phyloP scores from a whole-genome alignment of 148 eudicot genomes.

The Camellia lanceoleosa region DNA sequence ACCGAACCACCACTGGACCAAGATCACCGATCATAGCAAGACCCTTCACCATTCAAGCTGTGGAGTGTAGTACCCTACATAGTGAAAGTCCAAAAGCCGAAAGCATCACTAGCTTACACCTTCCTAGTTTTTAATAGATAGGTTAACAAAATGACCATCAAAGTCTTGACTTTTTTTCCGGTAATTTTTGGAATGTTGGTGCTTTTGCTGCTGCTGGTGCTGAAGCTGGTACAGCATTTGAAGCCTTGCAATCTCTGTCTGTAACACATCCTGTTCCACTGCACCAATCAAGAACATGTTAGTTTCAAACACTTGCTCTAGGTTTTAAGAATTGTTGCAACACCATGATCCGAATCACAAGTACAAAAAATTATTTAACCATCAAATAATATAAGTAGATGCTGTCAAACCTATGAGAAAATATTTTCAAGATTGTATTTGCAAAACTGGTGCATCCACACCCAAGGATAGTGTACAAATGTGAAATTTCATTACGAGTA shows the following conservation, averaged over 20 bases:
- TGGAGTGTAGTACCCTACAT: not conserved
- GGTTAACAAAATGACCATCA: not conserved
- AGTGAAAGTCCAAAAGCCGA: too few relatives aligned
- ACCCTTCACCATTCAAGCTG: not conserved
- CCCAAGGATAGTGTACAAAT: not conserved
- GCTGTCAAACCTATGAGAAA: not conserved
- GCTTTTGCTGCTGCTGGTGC: slow-evolving; percentile 28
- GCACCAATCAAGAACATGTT: slow-evolving; percentile 11
- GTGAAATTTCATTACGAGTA: not conserved
- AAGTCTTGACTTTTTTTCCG: slow-evolving; percentile 4
- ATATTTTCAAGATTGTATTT: not conserved
- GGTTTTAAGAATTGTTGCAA: not conserved
- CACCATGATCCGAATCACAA: too few relatives aligned
- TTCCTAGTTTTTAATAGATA: not conserved
- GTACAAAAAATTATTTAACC: too few relatives aligned
- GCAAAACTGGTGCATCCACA: not conserved
- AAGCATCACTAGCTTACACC: too few relatives aligned
- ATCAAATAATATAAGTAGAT: not conserved
- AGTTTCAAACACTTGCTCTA: not conserved
- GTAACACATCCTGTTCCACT: slow-evolving; percentile 85
- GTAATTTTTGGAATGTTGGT: not conserved
- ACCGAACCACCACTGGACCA: not conserved
- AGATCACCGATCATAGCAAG: too few relatives aligned
- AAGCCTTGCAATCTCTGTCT: slow-evolving; percentile 67
- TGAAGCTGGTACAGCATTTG: slow-evolving; percentile 59